Percentiles rank a stretch among this genome's conserved stretches.
phyloP scores from a whole-genome alignment of 2,329 filamentous ascomycete genomes.

The Aureobasidium sp. region DNA sequence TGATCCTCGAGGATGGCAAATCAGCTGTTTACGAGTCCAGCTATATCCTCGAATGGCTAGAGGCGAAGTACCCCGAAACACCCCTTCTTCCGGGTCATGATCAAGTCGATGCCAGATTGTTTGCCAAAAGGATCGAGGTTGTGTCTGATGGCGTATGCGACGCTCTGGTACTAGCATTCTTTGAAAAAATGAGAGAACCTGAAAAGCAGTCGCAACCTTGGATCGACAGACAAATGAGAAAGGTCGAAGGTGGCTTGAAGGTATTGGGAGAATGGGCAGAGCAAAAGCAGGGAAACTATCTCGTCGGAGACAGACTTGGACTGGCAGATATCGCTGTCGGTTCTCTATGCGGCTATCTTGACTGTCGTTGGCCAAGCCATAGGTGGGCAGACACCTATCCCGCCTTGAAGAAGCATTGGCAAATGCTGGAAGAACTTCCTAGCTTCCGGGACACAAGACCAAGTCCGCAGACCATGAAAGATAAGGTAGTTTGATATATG shows the following conservation, averaged over 20 bases:
- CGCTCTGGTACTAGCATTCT: conserved; percentile 33
- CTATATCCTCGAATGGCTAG: conserved; percentile 34
- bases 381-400: conserved; percentile 31
- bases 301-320: conserved; percentile 28
- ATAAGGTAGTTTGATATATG: conserved; percentile 29
- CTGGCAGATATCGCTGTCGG: conserved; percentile 32
- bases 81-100: conserved; percentile 22
- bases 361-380: conserved; percentile 28
- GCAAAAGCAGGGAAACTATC: conserved; percentile 22
- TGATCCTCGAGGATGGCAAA: conserved; percentile 28
- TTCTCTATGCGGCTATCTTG: conserved; percentile 30
- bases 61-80: conserved; percentile 28
- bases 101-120: conserved; percentile 25
- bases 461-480: conserved; percentile 29
- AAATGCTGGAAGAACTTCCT: conserved; percentile 37
- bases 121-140: conserved; percentile 31
- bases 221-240: conserved; percentile 30
- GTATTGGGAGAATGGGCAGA: conserved; percentile 28
- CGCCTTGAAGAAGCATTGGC: conserved; percentile 39
- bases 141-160: conserved; percentile 33
- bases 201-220: conserved; percentile 28
- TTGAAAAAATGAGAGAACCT: conserved; percentile 28
- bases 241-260: conserved; percentile 30
- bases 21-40: conserved; percentile 31
- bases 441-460: conserved; percentile 32